Base-by-base conservation (phyloP, 1,284 basidiomycete genomes). In the Exsudoporus floridanus region DNA sequence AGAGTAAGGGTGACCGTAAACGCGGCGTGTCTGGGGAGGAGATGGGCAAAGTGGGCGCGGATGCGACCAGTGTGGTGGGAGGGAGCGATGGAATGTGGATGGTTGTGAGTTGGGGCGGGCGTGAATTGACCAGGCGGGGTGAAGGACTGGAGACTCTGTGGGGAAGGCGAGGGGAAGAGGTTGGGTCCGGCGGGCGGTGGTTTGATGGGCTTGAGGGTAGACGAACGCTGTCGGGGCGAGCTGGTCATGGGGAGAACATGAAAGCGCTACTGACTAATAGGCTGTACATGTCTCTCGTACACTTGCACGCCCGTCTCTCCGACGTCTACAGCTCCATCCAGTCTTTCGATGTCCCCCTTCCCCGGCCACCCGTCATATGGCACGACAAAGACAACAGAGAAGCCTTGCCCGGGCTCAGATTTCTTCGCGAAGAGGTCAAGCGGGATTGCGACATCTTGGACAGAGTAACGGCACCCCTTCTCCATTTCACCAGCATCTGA, bases 1-100 rank as follows among this genome's bases (percentile, higher is more conserved):
- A 92, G 78, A 31, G 76, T 75, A 42, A 92, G 66, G 16, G 76
- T 73, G 27, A 84, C 82, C 50, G 82, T 78, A 70, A 92, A 92
- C 53, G 82, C 77, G 4, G 87, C 80, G 35, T 68, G 68, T 31
- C 66, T 50, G 14, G 66, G 70, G 18, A 68, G 52, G 40, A 68
- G 63, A 7, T 71, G 65, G 6, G 70, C 63, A 8, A 68, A 44
- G 36, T 68, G 66, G 2, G 67, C 66, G 18, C 66, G 69, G n/a
- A 68, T 28, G 10, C 66, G 9, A 13, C 44, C 19, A 0, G 48
- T 18, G 31, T 50, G 48, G 3, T 25, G 47, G n/a, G 54, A 36
- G 19, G 46, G 38, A 7, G 42, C 19, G 31, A 37, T 10, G 16
- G 14, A n/a, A 2, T 27, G 44, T 14, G 36, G 16, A 3, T 18